Evolutionary conservation across 2,329 filamentous ascomycete genomes (phyloP).

Genomic region (Onygena corvina): DNA sequence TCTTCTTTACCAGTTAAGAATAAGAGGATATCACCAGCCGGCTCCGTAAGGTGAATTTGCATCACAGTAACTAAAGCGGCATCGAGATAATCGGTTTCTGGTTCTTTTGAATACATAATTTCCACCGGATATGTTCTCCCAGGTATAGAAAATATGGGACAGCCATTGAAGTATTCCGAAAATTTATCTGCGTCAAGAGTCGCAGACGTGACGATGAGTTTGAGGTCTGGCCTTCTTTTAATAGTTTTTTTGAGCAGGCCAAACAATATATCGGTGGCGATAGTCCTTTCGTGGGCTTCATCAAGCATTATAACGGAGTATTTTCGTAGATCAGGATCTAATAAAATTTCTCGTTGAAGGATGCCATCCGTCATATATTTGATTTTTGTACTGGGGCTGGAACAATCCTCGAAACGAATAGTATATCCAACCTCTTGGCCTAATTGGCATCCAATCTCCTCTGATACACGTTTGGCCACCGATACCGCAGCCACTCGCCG

Average conservation of each 20-base stretch:
- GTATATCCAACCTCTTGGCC: slow-evolving; percentile 93
- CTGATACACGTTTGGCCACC: slow-evolving; percentile 88
- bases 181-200: slow-evolving; percentile 97
- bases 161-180: slow-evolving; percentile 87
- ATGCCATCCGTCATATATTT: slow-evolving; percentile 99
- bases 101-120: slow-evolving; percentile 86
- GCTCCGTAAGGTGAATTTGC: slow-evolving; percentile 93
- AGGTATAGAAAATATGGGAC: slow-evolving; percentile 92
- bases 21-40: slow-evolving; percentile 83
- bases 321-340: slow-evolving; percentile 75
- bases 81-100: slow-evolving; percentile 91
- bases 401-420: slow-evolving; percentile 93
- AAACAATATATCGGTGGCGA: slow-evolving; percentile 90
- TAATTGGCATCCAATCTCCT: slow-evolving; percentile 84
- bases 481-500: slow-evolving; percentile 96
- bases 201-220: slow-evolving; percentile 91
- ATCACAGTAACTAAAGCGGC: slow-evolving; percentile 91
- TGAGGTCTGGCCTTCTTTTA: slow-evolving; percentile 72
- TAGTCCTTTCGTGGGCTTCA: slow-evolving; percentile 94
- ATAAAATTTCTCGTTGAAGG: slow-evolving; percentile 85
- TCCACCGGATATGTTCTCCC: slow-evolving; percentile 93
- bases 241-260: slow-evolving; percentile 87
- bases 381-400: slow-evolving; percentile 75
- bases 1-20: slow-evolving; percentile 97
- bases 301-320: slow-evolving; percentile 98